phyloP scores from a whole-genome alignment of 2,329 filamentous ascomycete genomes.

The Xylaria sp. region DNA sequence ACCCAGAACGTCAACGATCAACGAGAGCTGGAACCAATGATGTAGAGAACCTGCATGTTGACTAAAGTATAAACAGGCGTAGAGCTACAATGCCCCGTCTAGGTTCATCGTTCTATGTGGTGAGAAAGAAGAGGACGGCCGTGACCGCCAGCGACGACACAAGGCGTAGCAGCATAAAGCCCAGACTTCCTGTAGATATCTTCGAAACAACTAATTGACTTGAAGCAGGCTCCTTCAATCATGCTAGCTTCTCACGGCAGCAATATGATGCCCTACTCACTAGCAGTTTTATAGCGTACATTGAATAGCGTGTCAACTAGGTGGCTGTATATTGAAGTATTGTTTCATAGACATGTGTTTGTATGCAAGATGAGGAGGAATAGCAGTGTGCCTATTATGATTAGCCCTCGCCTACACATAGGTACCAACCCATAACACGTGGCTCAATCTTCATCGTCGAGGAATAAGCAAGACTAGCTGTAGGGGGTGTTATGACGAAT shows the following conservation, averaged over 20 bases:
- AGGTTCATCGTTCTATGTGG: not conserved
- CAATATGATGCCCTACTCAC: slow-evolving; percentile 14
- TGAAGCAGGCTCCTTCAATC: too few species aligned
- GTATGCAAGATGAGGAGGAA: too few species aligned
- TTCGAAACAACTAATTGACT: not conserved
- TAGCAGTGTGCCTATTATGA: too few species aligned
- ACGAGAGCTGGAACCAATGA: slow-evolving; percentile 17
- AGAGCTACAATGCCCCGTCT: slow-evolving; percentile 2
- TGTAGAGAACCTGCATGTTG: not conserved
- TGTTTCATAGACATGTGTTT: too few species aligned
- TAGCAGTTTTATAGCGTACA: slow-evolving; percentile 5
- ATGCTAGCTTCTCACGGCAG: not conserved
- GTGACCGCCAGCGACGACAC: not conserved
- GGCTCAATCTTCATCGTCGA: slow-evolving; percentile 61
- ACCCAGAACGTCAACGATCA: slow-evolving; percentile 15
- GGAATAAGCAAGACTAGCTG: slow-evolving; percentile 62
- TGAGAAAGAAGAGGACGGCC: not conserved
- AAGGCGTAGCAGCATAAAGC: not conserved
- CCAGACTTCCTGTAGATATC: not conserved
- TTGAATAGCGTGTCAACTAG: not conserved
- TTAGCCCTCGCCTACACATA: too few species aligned
- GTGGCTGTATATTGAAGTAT: too few species aligned
- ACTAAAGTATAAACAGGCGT: not conserved
- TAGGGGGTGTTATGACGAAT: slow-evolving; percentile 54
- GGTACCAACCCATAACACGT: too few species aligned